phyloP scores from a whole-genome alignment of 495 filamentous ascomycete species.

The Astrocystis sublimbata region DNA sequence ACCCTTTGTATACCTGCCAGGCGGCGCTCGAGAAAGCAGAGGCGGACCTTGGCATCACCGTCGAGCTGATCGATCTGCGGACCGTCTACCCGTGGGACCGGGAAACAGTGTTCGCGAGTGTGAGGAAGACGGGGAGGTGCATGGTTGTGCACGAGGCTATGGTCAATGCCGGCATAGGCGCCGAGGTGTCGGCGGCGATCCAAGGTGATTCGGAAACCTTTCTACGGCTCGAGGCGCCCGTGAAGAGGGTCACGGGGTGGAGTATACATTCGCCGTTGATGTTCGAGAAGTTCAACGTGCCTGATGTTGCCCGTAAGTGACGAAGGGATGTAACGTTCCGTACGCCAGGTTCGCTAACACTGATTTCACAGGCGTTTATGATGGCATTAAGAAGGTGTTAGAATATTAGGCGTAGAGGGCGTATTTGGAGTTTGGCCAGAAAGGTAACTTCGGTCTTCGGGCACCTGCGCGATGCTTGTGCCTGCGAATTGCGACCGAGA shows the following conservation, averaged over 20 bases:
- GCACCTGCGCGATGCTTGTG: no score
- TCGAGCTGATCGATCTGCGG: conserved; percentile 89
- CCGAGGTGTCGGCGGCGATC: conserved; percentile 89
- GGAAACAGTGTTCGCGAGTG: conserved; percentile 76
- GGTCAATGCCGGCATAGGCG: conserved; percentile 91
- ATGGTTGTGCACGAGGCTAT: conserved; percentile 95
- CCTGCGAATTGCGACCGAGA: no score
- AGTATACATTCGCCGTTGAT: conserved; percentile 79
- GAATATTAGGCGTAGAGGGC: conserved; percentile 41
- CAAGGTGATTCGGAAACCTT: conserved; percentile 82
- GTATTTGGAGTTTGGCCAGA: no score
- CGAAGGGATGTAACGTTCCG: not conserved
- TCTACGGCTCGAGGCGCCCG: conserved; percentile 85
- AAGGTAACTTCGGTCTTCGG: no score
- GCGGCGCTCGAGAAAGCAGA: conserved; percentile 79
- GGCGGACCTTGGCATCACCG: conserved; percentile 72
- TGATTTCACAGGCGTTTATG: conserved; percentile 50
- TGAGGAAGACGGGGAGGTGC: conserved; percentile 85
- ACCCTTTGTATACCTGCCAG: conserved; percentile 85
- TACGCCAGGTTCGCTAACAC: conserved; percentile 24
- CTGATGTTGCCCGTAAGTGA: conserved; percentile 85
- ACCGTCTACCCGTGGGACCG: conserved; percentile 97
- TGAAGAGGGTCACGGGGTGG: conserved; percentile 89
- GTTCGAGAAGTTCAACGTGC: conserved; percentile 86
- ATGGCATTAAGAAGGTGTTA: conserved; percentile 50